Percentiles rank a stretch among this genome's conserved stretches.
phyloP scores from a whole-genome alignment of 2,329 filamentous ascomycete species.

The Alternaria panax region DNA sequence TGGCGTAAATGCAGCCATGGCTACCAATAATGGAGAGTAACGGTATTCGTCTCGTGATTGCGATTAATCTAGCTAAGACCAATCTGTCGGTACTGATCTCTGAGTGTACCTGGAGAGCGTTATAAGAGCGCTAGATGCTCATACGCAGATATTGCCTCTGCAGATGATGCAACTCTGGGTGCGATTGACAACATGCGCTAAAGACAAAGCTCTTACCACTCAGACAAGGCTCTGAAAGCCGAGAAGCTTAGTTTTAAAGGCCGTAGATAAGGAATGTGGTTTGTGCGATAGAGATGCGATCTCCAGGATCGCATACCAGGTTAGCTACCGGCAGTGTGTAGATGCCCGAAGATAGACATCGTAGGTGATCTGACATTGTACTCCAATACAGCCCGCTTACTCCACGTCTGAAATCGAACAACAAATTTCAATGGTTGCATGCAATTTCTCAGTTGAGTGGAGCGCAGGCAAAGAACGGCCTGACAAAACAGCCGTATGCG shows the following conservation, averaged over 20 bases:
- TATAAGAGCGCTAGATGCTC: slow-evolving; percentile 23
- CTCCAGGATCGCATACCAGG: not conserved
- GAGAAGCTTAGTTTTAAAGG: not conserved
- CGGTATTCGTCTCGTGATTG: slow-evolving; percentile 14
- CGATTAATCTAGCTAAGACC: slow-evolving; percentile 13
- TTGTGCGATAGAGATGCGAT: not conserved
- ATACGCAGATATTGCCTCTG: slow-evolving; percentile 3
- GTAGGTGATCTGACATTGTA: not conserved
- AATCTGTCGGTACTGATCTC: slow-evolving; percentile 8
- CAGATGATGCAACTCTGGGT: slow-evolving; percentile 29
- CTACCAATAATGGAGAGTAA: not conserved
- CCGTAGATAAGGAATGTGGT: slow-evolving; percentile 10
- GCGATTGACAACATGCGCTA: slow-evolving; percentile 29
- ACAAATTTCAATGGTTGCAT: not conserved
- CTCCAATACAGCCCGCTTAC: not conserved
- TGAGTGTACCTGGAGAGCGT: slow-evolving; percentile 19
- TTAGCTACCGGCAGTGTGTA: not conserved
- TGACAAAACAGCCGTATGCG: not conserved
- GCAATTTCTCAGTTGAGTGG: not conserved
- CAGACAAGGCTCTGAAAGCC: slow-evolving; percentile 11
- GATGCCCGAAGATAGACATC: not conserved
- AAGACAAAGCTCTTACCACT: slow-evolving; percentile 6
- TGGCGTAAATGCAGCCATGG: slow-evolving; percentile 21
- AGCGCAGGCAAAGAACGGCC: not conserved
- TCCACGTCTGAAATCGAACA: not conserved